Base-by-base conservation (phyloP, 78 protist genomes). In the Dictyostelium brefeldianum region DNA sequence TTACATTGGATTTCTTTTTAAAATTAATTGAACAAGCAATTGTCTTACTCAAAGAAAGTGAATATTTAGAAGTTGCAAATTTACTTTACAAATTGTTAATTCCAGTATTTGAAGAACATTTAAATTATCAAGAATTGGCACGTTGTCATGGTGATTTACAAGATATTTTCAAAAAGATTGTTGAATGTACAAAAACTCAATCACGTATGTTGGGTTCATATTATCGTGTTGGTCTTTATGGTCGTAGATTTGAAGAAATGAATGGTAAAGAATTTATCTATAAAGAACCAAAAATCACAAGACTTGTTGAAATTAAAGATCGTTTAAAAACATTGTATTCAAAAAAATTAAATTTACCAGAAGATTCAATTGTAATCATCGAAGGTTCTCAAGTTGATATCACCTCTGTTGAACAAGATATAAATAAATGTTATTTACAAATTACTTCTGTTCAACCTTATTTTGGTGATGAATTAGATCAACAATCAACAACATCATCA, bases 191-290 rank as follows among this genome's bases (percentile, higher is more conserved):
- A 17, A 48, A 80, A 15, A 87, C 93, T 29, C 81, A 87, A 54
- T 87, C 93, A 3, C 67, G 93, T 54, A 87, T 87, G 93, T 31
- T 87, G 17, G 93, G 93, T 36, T 59, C 78, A 14, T 93, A 93
- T 77, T 93, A 93, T 47, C 69, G 96, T 36, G 96, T 93, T 8
- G 92, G 90, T 46, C 50, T 83, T 1, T 93, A 84, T 71, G 96
- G 96, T 29, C 48, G 41, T n/a, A 25, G 22, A n/a, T 83, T 83
- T 57, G 89, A 93, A 56, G 96, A 93, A 29, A 9, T 84, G 36
- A 78, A 75, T 29, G 91, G 93, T 6, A 51, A 48, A 51, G 96
- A 87, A 22, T 93, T 71, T 27, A 70, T 93, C 8, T 93, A 93
- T 48, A 93, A 93, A 51, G 96, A 93, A 47, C 92, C 96, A 48